Percentiles rank a stretch among this genome's conserved stretches.
Conservation (phyloP, 192 early-diverging fungal genomes). For the Coemansia guatemalensis region DNA sequence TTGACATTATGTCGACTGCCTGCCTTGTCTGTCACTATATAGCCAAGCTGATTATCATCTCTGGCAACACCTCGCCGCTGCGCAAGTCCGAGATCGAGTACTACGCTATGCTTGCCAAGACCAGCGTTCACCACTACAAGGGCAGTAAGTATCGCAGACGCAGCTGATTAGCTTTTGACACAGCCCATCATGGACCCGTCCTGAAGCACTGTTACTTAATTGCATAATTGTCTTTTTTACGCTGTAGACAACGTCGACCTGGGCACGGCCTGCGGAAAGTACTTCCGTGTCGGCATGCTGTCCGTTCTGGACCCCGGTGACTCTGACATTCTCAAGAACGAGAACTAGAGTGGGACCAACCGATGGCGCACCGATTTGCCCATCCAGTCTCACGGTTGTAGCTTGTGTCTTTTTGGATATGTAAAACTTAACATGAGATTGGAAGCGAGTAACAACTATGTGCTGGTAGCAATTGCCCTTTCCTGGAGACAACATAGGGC, state of each 20-base stretch:
- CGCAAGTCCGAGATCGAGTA: slow-evolving; percentile 99
- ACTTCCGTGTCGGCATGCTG: slow-evolving; percentile 93
- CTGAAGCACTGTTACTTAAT: neutral
- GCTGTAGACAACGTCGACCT: slow-evolving; percentile 99
- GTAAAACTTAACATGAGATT: neutral
- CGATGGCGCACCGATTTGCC: neutral
- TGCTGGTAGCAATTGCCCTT: slow-evolving; percentile 1
- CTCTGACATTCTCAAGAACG: slow-evolving; percentile 80
- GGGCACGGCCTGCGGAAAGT: slow-evolving; percentile 99
- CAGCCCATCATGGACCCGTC: neutral
- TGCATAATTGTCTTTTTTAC: slow-evolving; percentile 49
- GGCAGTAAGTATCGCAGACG: slow-evolving; percentile 72
- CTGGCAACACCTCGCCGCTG: slow-evolving; percentile 99
- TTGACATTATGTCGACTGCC: too few relatives aligned
- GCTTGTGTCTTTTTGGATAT: slow-evolving; percentile 6
- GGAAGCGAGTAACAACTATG: neutral
- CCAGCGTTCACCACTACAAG: slow-evolving; percentile 98
- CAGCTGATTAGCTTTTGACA: neutral
- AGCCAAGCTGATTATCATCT: slow-evolving; percentile 98
- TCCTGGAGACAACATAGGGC: too few relatives aligned
- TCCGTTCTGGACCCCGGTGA: slow-evolving; percentile 99
- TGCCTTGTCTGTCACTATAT: neutral
- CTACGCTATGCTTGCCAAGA: slow-evolving; percentile 99
- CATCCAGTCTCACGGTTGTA: slow-evolving; percentile 7
- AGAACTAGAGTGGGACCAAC: slow-evolving; percentile 27